Evolutionary conservation across 2,329 filamentous ascomycete genomes (phyloP).

Genomic region (Aspergillus vadensis): DNA sequence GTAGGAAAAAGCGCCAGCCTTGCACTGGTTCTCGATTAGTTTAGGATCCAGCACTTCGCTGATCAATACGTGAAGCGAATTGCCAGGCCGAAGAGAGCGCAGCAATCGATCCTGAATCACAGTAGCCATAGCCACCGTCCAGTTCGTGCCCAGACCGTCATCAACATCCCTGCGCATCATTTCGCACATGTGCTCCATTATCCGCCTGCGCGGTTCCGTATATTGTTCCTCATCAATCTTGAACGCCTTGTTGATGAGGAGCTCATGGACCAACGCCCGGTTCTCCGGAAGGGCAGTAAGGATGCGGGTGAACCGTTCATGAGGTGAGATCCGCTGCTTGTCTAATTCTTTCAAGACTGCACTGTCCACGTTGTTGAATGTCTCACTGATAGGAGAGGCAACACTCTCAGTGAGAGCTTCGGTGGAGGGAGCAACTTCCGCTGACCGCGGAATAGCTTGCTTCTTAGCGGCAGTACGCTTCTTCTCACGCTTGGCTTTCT

Average conservation of each 20-base stretch:
- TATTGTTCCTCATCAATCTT: constrained; percentile 56
- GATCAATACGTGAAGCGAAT: constrained; percentile 63
- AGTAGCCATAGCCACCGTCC: constrained; percentile 68
- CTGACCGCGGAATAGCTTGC: constrained; percentile 60
- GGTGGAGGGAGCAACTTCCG: constrained; percentile 39
- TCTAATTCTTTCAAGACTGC: constrained; percentile 39
- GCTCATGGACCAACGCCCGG: constrained; percentile 63
- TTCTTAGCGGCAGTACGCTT: constrained; percentile 52
- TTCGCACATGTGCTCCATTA: constrained; percentile 62
- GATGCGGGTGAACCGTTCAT: constrained; percentile 52
- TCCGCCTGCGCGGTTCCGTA: constrained; percentile 55
- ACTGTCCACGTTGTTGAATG: constrained; percentile 41
- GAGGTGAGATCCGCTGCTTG: constrained; percentile 38
- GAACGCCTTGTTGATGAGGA: constrained; percentile 65
- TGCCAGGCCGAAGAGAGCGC: constrained; percentile 60
- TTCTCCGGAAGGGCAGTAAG: constrained; percentile 64
- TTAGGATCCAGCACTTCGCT: constrained; percentile 63
- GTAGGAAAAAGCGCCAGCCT: constrained; percentile 64
- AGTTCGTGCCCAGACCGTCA: constrained; percentile 56
- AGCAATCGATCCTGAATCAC: constrained; percentile 64
- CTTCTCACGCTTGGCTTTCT: constrained; percentile 58
- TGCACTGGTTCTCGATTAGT: constrained; percentile 59
- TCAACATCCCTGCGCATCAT: constrained; percentile 61
- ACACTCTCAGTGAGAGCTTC: constrained; percentile 42
- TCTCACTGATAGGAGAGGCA: constrained; percentile 44